Evolutionary conservation across 2,329 filamentous ascomycete species (phyloP), one percentile per base, ranked within the genome.

Genomic region (Ascocoryne sarcoides): DNA sequence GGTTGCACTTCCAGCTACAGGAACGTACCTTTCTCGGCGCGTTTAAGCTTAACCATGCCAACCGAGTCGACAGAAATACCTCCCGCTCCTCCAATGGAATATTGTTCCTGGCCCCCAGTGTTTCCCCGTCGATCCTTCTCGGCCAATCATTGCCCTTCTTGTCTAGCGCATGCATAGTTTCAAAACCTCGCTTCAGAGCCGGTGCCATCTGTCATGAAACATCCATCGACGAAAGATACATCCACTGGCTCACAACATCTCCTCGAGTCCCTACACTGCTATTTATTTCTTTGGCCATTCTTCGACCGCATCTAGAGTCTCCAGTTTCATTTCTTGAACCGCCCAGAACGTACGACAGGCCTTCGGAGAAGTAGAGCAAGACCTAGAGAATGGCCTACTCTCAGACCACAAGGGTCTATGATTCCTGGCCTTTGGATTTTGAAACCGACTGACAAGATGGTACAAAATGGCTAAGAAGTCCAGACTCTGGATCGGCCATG

Each of bases 301-400:
- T 12, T 26, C 12, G 7, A 7, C 23, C 23, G 23, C 32, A 19
- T 36, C 31, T 40, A 36, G 36, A 19, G 19, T 15, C 36, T 28
- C 37, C 32, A 40, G 49, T 50, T 52, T 52, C 49, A 52, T 52
- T 50, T 52, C 49, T 36, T 48, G 43, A 48, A 30, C 41, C 49
- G 47, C 49, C 43, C 36, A 18, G 30, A 43, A 36, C 30, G 29
- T 32, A 19, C 37, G 34, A 48, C 43, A 33, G 36, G 45, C 17
- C 45, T 40, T 17, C 31, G 28, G 30, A 9, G 37, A 42, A 26
- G 16, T 10, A 36, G 31, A 32, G 20, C 39, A 39, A 36, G 26
- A 34, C 38, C 41, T 7, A 39, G 32, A 44, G 33, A 38, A 28
- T 23, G 42, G 19, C 2, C 47, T 37, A 40, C 32, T 39, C 18